phyloP scores from a whole-genome alignment of 768 basidiomycete genomes.

The Trametes coccinea region DNA sequence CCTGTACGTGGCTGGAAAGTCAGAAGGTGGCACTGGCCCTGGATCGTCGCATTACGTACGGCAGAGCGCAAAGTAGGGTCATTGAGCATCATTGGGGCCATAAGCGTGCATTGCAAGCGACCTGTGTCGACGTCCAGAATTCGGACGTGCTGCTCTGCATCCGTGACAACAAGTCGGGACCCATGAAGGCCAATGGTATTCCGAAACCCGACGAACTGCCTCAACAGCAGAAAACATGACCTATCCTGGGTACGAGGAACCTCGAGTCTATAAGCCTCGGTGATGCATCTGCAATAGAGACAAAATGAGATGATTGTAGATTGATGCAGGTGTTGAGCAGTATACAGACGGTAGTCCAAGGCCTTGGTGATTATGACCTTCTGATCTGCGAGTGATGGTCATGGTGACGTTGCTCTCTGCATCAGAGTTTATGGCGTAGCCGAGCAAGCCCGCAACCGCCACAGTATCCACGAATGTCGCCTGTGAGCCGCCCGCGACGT shows the following conservation, averaged over 20 bases:
- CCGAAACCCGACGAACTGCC: constrained; percentile 15
- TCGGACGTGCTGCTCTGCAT: constrained; percentile 14
- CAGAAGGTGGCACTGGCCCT: too few relatives aligned
- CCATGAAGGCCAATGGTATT: constrained; percentile 17
- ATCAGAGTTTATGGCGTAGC: constrained; percentile 44
- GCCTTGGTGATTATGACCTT: neutral
- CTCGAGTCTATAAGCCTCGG: constrained; percentile 13
- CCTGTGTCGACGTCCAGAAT: constrained; percentile 17
- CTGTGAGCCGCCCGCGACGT: constrained; percentile 34
- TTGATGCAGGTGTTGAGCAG: too few relatives aligned
- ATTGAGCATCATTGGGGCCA: constrained; percentile 8
- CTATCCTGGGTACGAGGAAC: neutral
- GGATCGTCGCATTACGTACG: neutral
- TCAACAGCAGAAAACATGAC: constrained; percentile 5
- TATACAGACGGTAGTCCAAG: neutral
- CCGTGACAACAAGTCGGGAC: constrained; percentile 12
- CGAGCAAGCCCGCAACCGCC: constrained; percentile 37
- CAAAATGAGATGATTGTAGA: neutral
- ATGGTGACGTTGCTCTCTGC: constrained; percentile 36
- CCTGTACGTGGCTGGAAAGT: constrained; percentile 28
- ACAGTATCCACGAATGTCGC: constrained; percentile 43
- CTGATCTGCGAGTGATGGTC: constrained; percentile 34
- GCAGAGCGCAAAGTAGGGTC: constrained; percentile 16
- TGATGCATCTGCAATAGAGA: constrained; percentile 7
- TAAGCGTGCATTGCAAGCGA: constrained; percentile 2